A percentile compares a stretch with the other conserved stretches of the same genome.
Evolutionary conservation across 805 yeast species (phyloP).

Genomic region (Cyberlindnera euphorbiae): DNA sequence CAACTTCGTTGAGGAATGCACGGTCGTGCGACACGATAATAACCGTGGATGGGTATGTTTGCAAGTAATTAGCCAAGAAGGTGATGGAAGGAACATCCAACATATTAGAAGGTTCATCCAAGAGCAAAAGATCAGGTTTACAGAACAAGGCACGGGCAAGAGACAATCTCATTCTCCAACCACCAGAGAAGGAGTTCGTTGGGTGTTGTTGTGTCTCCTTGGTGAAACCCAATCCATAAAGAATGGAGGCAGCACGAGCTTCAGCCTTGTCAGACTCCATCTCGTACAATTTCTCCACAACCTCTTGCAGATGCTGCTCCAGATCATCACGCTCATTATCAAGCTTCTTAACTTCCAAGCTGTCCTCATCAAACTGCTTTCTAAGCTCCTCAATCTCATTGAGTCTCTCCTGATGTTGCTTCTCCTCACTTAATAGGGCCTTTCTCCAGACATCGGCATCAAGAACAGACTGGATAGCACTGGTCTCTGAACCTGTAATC

Average conservation of each 20-base stretch:
- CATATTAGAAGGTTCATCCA: conserved; percentile 99
- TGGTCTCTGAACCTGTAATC: conserved; percentile 85
- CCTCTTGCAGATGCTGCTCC: conserved; percentile 70
- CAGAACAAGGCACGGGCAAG: conserved; percentile 96
- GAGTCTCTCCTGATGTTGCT: conserved; percentile 66
- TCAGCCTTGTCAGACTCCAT: conserved; percentile 98
- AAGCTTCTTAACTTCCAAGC: conserved; percentile 67
- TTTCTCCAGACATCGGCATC: conserved; percentile 99
- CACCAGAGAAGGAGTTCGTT: conserved; percentile 95
- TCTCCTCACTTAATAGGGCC: conserved; percentile 73
- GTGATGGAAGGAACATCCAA: conserved; percentile 99
- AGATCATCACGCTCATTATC: conserved; percentile 90
- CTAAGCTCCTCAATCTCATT: conserved; percentile 68
- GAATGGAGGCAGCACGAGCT: conserved; percentile 90
- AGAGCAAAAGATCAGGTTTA: conserved; percentile 85
- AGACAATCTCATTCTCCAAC: conserved; percentile 99
- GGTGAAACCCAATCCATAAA: conserved; percentile 91
- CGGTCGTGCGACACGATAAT: conserved; percentile 97
- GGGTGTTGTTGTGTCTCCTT: conserved; percentile 77
- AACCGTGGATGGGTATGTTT: conserved; percentile 86
- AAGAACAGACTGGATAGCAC: conserved; percentile 90
- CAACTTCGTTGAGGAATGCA: conserved; percentile 94
- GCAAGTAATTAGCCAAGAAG: conserved; percentile 83
- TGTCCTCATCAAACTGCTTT: conserved; percentile 68
- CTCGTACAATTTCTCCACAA: conserved; percentile 76